Evolutionary conservation across 306 rosid genomes (phyloP).

Genomic region (Cucurbita moschata): DNA sequence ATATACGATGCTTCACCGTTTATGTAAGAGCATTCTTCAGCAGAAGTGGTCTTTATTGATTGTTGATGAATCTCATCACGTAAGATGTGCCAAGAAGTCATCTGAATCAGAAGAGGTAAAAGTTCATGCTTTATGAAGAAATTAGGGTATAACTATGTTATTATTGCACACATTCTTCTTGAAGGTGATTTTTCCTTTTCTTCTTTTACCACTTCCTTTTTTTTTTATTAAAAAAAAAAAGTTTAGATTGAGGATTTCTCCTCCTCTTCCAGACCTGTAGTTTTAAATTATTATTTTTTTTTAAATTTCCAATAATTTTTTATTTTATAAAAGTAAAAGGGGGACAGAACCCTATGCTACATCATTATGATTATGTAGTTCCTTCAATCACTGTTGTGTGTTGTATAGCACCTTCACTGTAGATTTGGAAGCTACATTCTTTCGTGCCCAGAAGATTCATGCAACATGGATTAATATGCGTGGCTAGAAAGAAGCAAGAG

Average conservation of each 20-base stretch:
- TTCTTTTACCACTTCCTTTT: too few relatives aligned
- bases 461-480: neutral
- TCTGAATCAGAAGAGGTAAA: conserved; percentile 79
- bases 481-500: neutral
- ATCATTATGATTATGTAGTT: neutral
- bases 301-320: neutral
- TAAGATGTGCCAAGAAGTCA: conserved; percentile 65
- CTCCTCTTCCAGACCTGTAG: too few relatives aligned
- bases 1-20: conserved; percentile 78
- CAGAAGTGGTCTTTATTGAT: conserved; percentile 71
- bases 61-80: conserved; percentile 92
- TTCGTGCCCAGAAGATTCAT: neutral
- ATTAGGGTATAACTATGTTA: too few relatives aligned
- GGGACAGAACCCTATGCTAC: neutral
- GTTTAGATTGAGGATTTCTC: too few relatives aligned
- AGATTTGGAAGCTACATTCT: neutral
- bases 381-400: neutral
- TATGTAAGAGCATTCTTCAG: conserved; percentile 69
- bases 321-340: neutral
- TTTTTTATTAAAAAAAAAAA: too few relatives aligned
- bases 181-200: too few relatives aligned
- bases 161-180: too few relatives aligned
- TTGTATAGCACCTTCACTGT: neutral
- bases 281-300: too few relatives aligned
- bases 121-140: neutral